Evolutionary conservation across 768 basidiomycete species (phyloP).

Genomic region (Myochromella boudieri): DNA sequence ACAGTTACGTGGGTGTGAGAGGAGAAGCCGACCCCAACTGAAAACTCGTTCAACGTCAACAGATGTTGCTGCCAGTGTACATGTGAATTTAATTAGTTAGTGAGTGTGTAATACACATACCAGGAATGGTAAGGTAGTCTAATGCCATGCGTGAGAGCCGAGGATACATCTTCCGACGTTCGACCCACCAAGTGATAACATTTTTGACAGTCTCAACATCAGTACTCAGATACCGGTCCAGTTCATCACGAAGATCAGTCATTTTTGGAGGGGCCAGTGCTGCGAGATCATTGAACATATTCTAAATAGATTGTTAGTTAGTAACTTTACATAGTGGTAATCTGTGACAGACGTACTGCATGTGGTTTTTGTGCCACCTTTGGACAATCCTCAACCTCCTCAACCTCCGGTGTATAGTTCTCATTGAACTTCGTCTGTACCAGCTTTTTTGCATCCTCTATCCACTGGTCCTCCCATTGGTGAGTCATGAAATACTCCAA

Average conservation of each 20-base stretch:
- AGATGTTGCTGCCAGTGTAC: too few relatives aligned
- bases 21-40: too few relatives aligned
- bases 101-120: slow-evolving; percentile 18
- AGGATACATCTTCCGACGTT: too few relatives aligned
- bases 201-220: slow-evolving; percentile 24
- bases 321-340: neutral
- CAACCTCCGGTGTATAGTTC: neutral
- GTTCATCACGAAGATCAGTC: neutral
- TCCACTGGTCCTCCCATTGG: slow-evolving; percentile 4
- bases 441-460: too few relatives aligned
- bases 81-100: slow-evolving; percentile 11
- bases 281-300: too few relatives aligned
- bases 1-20: too few relatives aligned
- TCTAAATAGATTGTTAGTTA: neutral
- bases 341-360: neutral
- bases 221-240: slow-evolving; percentile 29
- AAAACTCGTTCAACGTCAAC: slow-evolving; percentile 11
- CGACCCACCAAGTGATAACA: slow-evolving; percentile 31
- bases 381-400: neutral
- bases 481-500: slow-evolving; percentile 6
- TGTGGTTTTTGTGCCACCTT: neutral
- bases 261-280: too few relatives aligned
- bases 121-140: too few relatives aligned
- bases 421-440: neutral
- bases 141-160: slow-evolving; percentile 30